Percentiles rank a stretch among this genome's conserved stretches.
Conservation (phyloP, 179 eudicot genomes). For the Monotropa hypopitys region DNA sequence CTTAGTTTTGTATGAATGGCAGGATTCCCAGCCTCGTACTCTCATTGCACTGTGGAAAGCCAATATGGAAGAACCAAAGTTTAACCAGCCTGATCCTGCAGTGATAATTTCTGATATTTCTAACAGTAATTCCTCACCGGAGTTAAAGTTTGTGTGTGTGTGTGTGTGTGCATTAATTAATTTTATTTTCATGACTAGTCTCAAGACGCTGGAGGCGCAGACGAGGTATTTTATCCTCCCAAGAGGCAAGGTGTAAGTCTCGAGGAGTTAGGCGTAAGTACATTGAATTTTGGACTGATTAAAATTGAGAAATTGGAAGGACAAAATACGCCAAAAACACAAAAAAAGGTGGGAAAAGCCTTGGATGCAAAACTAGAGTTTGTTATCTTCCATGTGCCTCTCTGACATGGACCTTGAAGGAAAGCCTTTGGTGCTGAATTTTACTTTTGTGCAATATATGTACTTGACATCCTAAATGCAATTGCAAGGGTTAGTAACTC, state of each 20-base stretch:
- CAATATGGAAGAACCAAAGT: conserved; percentile 66
- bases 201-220: conserved; percentile 52
- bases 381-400: neutral
- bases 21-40: conserved; percentile 90
- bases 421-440: neutral
- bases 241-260: conserved; percentile 43
- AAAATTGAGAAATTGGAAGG: neutral
- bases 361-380: neutral
- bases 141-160: conserved; percentile 1
- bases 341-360: neutral
- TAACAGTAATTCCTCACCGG: conserved; percentile 38
- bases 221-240: conserved; percentile 29
- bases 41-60: conserved; percentile 79
- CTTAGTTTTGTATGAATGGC: conserved; percentile 9
- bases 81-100: conserved; percentile 60
- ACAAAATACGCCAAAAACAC: neutral
- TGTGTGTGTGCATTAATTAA: conserved; percentile 13
- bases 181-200: conserved; percentile 49
- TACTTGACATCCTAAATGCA: neutral
- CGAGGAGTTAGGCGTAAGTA: conserved; percentile 68
- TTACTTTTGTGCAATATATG: neutral
- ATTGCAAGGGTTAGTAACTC: neutral
- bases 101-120: conserved; percentile 57
- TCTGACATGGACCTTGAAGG: neutral
- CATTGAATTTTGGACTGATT: conserved; percentile 18